Evolutionary conservation across 2,329 filamentous ascomycete genomes (phyloP).

Genomic region (Aspergillus pseudonomiae): DNA sequence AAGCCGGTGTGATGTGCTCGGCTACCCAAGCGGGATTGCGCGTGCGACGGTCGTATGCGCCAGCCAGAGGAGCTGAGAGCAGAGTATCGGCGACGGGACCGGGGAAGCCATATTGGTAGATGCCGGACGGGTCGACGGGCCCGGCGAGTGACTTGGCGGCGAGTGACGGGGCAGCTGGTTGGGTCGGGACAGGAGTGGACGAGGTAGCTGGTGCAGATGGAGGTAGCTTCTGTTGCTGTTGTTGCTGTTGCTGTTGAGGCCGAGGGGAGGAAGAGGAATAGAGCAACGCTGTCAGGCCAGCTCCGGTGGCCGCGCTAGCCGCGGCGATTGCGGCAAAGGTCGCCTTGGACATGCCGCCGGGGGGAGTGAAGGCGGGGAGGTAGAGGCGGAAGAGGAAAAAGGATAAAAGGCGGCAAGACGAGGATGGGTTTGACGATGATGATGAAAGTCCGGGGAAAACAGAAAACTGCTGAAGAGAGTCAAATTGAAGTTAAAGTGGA

Average conservation of each 20-base stretch:
- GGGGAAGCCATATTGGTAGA: slow-evolving; percentile 88
- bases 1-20: slow-evolving; percentile 93
- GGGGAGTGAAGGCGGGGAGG: neutral
- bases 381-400: neutral
- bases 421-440: neutral
- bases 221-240: slow-evolving; percentile 17
- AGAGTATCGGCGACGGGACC: slow-evolving; percentile 85
- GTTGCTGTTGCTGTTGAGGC: slow-evolving; percentile 29
- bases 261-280: slow-evolving; percentile 62
- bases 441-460: neutral
- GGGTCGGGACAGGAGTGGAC: slow-evolving; percentile 41
- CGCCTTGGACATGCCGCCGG: slow-evolving; percentile 71
- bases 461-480: slow-evolving; percentile 5
- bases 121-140: slow-evolving; percentile 72
- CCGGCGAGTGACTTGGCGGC: slow-evolving; percentile 28
- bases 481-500: slow-evolving; percentile 12
- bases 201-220: slow-evolving; percentile 37
- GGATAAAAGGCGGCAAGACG: neutral
- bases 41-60: slow-evolving; percentile 84
- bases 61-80: slow-evolving; percentile 74
- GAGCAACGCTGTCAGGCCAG: slow-evolving; percentile 69
- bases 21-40: slow-evolving; percentile 94
- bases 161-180: slow-evolving; percentile 36
- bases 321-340: slow-evolving; percentile 76
- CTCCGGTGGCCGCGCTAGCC: slow-evolving; percentile 74